Evolutionary conservation across 202 grass and related monocot species (phyloP).

Genomic region (Setaria italica): DNA sequence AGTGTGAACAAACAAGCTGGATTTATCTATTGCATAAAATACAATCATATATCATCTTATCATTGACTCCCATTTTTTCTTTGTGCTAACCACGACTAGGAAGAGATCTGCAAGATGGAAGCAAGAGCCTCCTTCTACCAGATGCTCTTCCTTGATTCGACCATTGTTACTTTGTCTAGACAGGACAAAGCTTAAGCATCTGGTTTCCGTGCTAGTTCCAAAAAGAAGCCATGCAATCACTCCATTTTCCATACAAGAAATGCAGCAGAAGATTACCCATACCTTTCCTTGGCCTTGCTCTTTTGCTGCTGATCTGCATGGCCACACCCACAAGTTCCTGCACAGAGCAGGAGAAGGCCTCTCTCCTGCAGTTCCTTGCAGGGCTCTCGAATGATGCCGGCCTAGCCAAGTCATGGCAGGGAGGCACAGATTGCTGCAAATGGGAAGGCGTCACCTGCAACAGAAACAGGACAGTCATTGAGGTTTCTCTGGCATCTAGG

Average conservation of each 20-base stretch:
- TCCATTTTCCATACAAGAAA: constrained; percentile 35
- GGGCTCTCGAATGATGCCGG: background rate
- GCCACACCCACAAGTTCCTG: constrained; percentile 42
- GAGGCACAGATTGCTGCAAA: constrained; percentile 46
- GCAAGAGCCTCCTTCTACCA: background rate
- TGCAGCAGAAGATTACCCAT: constrained; percentile 4
- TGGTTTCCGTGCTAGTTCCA: constrained; percentile 7
- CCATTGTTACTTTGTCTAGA: background rate
- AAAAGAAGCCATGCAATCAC: constrained; percentile 17
- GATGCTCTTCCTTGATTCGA: background rate
- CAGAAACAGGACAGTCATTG: background rate
- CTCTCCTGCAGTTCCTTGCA: constrained; percentile 58
- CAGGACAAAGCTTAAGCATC: background rate
- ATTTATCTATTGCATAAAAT: background rate
- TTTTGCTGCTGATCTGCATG: constrained; percentile 34
- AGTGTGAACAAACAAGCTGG: constrained; percentile 26
- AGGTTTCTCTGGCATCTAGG: constrained; percentile 43
- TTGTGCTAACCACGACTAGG: background rate
- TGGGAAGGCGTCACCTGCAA: constrained; percentile 70
- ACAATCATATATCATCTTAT: constrained; percentile 1
- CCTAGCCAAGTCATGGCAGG: background rate
- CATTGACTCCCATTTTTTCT: background rate
- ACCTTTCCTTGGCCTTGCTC: background rate
- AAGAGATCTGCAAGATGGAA: background rate
- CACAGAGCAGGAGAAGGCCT: constrained; percentile 54